phyloP scores from a whole-genome alignment of 163 green algal genomes.

The Scenedesmus sp. region DNA sequence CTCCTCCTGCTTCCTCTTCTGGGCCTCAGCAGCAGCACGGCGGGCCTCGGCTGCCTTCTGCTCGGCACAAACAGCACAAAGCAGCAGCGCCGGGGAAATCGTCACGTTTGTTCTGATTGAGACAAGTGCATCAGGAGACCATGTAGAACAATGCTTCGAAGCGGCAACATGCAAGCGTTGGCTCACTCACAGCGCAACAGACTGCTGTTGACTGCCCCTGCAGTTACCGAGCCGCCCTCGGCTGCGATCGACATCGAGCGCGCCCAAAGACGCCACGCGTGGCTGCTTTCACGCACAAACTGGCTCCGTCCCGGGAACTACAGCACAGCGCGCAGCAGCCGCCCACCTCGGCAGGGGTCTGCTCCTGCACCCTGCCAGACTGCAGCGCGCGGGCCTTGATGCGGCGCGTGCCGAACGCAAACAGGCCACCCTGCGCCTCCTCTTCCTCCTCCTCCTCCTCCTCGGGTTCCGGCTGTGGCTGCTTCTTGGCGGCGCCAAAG shows the following conservation, averaged over 20 bases:
- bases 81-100: not conserved
- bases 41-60: conserved; percentile 36
- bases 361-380: conserved; percentile 25
- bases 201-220: too few relatives aligned
- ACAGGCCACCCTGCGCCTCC: conserved; percentile 4
- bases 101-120: too few relatives aligned
- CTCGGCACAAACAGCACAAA: not conserved
- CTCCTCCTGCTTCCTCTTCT: conserved; percentile 19
- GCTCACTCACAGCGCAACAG: not conserved
- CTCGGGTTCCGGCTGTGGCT: conserved; percentile 15
- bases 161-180: not conserved
- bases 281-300: too few relatives aligned
- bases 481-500: conserved; percentile 19
- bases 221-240: too few relatives aligned
- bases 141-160: not conserved
- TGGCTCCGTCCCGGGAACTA: not conserved
- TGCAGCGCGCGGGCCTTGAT: conserved; percentile 46
- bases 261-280: too few relatives aligned
- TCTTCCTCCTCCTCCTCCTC: conserved; percentile 31
- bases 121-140: not conserved
- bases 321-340: not conserved
- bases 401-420: conserved; percentile 34
- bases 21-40: conserved; percentile 25
- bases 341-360: conserved; percentile 13
- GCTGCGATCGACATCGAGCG: too few relatives aligned